Evolutionary conservation across 1,284 basidiomycete genomes (phyloP).

Genomic region (Austroboletus novae-zelandiae): DNA sequence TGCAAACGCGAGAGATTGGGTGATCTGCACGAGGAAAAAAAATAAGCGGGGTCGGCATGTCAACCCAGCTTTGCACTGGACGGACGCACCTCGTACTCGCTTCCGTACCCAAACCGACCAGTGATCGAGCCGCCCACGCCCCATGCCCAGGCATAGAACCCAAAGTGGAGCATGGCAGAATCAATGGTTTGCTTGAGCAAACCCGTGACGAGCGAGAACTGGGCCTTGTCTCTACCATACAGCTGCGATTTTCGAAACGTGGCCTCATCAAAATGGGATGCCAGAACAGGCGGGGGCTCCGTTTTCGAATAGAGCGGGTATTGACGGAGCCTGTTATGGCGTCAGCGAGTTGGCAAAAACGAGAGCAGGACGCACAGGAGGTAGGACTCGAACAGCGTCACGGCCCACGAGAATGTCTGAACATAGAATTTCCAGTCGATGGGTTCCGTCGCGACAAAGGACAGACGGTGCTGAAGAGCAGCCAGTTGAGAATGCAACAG

Average conservation of each 20-base stretch:
- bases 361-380: constrained; percentile 55
- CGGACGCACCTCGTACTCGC: constrained; percentile 58
- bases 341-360: neutral
- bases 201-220: constrained; percentile 73
- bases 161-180: constrained; percentile 69
- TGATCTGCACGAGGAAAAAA: constrained; percentile 51
- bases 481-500: constrained; percentile 54
- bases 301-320: constrained; percentile 80
- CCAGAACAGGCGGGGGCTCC: constrained; percentile 75
- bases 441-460: constrained; percentile 54
- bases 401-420: constrained; percentile 71
- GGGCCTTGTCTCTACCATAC: constrained; percentile 93
- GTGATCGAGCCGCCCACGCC: constrained; percentile 51
- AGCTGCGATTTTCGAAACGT: constrained; percentile 87
- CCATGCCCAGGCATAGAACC: constrained; percentile 84
- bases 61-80: neutral
- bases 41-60: neutral
- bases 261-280: constrained; percentile 67
- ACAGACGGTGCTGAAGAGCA: constrained; percentile 51
- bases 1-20: constrained; percentile 81
- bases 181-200: constrained; percentile 74
- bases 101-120: constrained; percentile 55
- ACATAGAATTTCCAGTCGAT: constrained; percentile 75
- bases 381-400: constrained; percentile 83
- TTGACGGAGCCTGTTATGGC: constrained; percentile 64